Base-by-base conservation (phyloP, 148 eudicot genomes). In the Camellia japonica region DNA sequence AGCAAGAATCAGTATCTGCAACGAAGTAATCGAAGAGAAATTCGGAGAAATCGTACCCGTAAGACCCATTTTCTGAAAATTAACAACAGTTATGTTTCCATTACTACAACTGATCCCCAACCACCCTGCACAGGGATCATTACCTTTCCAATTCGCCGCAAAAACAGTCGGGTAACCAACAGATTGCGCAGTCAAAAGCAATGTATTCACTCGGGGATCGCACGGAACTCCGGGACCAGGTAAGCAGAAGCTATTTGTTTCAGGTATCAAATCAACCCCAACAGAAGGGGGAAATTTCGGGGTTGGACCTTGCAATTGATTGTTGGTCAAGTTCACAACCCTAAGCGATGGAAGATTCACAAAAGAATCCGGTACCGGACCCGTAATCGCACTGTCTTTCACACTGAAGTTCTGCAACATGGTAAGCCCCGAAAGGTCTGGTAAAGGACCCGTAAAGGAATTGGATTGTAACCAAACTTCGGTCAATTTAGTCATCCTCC, bases 381-480 rank as follows among this genome's bases (percentile, higher is more conserved):
- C 97, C 0, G 94, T 91, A 13, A 95, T 84, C 0, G 79, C 67
- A 77, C 92, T 93, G 79, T 93, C 97, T 80, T 97, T 87, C 80
- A 93, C 82, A 85, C 84, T 87, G 76, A 92, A 79, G 18, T 92
- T 82, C 76, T 78, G 75, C 85, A 95, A 82, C 74, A 61, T 77
- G 0, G 56, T 42, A 30, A 90, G 82, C 38, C 72, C 77, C 0
- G 92, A 86, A 55, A 95, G 81, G 58, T 95, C 93, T 6, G 99
- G 99, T n/a, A 95, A 85, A 3, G 94, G 93, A 68, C 99, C 97
- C 0, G 97, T 84, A 69, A 93, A 90, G 4, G 72, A 82, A 72
- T 95, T 95, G 69, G 67, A 79, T 5, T 93, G 90, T 64, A 93
- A 76, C 99, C 94, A 93, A 58, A 89, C 84, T 61, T 92, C 83